These are phyloP conservation scores for Chrysoporthe austroafricana DNA, from an alignment of 2,329 filamentous ascomycete genomes.

Conservation along the genomic window DNA sequence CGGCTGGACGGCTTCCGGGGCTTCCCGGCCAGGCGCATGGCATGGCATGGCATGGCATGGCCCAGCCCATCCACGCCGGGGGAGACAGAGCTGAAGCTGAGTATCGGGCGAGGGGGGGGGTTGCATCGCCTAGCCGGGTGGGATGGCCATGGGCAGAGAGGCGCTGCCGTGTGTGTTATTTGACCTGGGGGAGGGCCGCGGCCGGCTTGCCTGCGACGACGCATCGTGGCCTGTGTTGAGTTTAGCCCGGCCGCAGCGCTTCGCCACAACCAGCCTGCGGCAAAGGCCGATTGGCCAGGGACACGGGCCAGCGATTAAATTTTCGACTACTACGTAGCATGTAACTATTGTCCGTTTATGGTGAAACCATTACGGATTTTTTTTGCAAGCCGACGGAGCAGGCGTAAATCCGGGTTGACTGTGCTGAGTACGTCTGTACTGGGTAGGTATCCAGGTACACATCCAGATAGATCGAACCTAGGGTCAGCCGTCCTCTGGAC, in stretches of 20 bases:
- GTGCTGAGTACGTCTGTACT: no score
- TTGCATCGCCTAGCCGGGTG: slow-evolving; percentile 11
- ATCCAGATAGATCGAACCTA: no score
- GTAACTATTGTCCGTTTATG: no score
- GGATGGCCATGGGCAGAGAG: neutral
- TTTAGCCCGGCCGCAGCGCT: slow-evolving; percentile 13
- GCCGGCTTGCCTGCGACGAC: neutral
- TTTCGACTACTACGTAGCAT: neutral
- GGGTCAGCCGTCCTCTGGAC: no score
- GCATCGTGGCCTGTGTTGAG: slow-evolving; percentile 11
- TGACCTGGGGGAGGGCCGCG: neutral
- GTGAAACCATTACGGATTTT: neutral
- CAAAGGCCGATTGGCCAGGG: slow-evolving; percentile 6
- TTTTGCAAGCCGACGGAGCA: neutral
- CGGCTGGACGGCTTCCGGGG: neutral
- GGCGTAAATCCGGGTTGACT: no score
- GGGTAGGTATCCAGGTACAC: no score
- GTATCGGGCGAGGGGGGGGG: neutral
- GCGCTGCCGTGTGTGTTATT: neutral
- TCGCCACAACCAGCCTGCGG: slow-evolving; percentile 12
- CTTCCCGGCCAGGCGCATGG: no score
- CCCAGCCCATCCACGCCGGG: no score
- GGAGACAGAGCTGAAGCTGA: neutral
- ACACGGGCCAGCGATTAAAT: neutral
- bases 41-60: no score